Conservation (phyloP, 2,329 filamentous ascomycete species). For the Xylaria sp. region DNA sequence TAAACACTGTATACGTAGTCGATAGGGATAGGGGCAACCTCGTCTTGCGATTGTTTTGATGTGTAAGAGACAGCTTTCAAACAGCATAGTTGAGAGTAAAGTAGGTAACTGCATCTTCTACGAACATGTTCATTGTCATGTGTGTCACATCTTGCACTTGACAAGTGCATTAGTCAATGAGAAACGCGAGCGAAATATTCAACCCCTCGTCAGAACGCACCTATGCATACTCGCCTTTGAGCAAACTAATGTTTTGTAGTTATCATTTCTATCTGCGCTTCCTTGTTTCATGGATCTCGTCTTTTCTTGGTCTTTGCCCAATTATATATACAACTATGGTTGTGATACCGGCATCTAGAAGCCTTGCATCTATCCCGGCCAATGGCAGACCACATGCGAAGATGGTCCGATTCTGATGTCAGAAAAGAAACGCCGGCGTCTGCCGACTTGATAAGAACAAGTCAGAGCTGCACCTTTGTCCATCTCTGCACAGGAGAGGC, state of each 20-base stretch:
- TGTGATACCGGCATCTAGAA: neutral
- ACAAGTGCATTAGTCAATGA: too few relatives aligned
- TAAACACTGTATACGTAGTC: neutral
- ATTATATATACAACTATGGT: neutral
- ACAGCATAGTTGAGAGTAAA: neutral
- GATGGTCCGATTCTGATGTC: slow-evolving; percentile 20
- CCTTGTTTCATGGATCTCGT: too few relatives aligned
- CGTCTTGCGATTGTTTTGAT: too few relatives aligned
- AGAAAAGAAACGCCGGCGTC: slow-evolving; percentile 2
- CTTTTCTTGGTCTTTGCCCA: neutral
- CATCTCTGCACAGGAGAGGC: neutral
- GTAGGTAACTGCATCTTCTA: neutral
- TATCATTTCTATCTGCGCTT: too few relatives aligned
- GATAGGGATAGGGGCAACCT: neutral
- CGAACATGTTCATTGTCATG: neutral
- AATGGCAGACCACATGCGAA: slow-evolving; percentile 6
- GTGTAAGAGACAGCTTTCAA: too few relatives aligned
- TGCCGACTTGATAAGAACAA: slow-evolving; percentile 10
- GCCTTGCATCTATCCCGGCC: slow-evolving; percentile 1
- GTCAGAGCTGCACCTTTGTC: neutral
- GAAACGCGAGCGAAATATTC: neutral
- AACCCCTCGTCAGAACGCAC: neutral
- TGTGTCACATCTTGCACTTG: neutral
- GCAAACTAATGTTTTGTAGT: neutral
- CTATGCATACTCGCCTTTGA: neutral